phyloP scores from a whole-genome alignment of 495 filamentous ascomycete species.

The Viridothelium virens region DNA sequence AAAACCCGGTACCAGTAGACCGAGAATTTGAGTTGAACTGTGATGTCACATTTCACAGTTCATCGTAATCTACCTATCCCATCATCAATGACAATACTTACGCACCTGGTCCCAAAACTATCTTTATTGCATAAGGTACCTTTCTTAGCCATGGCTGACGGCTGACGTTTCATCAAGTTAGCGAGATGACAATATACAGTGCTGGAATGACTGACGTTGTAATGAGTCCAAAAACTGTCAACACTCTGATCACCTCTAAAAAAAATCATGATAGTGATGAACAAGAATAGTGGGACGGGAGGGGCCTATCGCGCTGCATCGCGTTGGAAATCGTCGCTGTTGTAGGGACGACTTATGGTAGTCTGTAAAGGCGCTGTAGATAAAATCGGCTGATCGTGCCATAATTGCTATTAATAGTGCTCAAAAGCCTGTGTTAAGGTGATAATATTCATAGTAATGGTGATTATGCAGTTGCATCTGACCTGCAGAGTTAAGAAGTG shows the following conservation, averaged over 20 bases:
- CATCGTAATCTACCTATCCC: neutral
- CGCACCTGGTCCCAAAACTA: too few relatives aligned
- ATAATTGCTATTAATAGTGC: conserved; percentile 4
- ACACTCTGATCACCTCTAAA: neutral
- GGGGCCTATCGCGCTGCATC: too few relatives aligned
- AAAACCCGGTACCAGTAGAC: neutral
- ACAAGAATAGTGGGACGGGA: neutral
- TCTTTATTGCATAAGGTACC: neutral
- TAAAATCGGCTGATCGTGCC: neutral
- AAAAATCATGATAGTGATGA: neutral
- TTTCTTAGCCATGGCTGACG: too few relatives aligned
- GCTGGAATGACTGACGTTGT: neutral
- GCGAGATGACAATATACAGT: neutral
- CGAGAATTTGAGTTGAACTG: neutral
- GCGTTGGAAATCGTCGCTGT: too few relatives aligned
- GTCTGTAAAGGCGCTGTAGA: too few relatives aligned
- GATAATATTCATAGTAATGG: neutral
- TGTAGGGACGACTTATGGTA: too few relatives aligned
- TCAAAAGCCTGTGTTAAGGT: neutral
- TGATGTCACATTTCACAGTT: neutral
- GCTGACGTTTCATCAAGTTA: too few relatives aligned
- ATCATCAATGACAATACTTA: neutral
- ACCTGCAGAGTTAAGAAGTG: neutral
- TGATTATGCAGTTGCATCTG: conserved; percentile 5
- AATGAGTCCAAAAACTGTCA: neutral